Evolutionary conservation across 2,329 filamentous ascomycete genomes (phyloP).

Genomic region (Sporothrix humicola): DNA sequence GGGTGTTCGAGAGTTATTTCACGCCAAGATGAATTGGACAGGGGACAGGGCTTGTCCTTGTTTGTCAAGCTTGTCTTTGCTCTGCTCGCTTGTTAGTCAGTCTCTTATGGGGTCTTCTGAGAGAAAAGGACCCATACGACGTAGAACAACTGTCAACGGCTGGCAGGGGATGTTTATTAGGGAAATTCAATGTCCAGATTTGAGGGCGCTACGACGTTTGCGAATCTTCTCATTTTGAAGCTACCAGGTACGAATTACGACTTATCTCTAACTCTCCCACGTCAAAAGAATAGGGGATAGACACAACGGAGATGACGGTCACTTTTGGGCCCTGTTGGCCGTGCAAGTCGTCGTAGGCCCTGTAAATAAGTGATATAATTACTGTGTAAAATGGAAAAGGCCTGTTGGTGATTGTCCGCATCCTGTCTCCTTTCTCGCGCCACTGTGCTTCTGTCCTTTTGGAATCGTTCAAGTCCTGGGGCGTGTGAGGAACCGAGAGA

Average conservation of each 20-base stretch:
- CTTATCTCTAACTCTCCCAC: no score
- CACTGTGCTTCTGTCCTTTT: constrained; percentile 10
- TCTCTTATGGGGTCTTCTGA: no score
- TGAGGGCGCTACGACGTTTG: background rate
- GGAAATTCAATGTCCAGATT: background rate
- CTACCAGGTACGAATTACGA: no score
- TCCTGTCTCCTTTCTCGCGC: constrained; percentile 4
- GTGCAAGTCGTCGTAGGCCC: background rate
- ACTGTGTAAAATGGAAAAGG: background rate
- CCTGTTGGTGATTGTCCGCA: background rate
- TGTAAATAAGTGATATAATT: background rate
- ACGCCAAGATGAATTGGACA: no score
- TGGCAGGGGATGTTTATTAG: background rate
- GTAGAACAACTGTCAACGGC: constrained; percentile 12
- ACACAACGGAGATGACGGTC: constrained; percentile 22
- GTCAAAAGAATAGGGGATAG: background rate
- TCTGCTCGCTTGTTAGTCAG: no score
- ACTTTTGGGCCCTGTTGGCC: constrained; percentile 22
- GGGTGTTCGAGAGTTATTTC: background rate
- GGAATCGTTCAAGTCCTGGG: background rate
- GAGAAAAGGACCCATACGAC: no score
- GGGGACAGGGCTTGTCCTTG: no score
- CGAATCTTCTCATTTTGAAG: no score
- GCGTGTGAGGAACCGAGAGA: no score
- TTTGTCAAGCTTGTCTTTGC: no score